Evolutionary conservation across 2,329 filamentous ascomycete genomes (phyloP).

Genomic region (Cryoendolithus antarcticus): DNA sequence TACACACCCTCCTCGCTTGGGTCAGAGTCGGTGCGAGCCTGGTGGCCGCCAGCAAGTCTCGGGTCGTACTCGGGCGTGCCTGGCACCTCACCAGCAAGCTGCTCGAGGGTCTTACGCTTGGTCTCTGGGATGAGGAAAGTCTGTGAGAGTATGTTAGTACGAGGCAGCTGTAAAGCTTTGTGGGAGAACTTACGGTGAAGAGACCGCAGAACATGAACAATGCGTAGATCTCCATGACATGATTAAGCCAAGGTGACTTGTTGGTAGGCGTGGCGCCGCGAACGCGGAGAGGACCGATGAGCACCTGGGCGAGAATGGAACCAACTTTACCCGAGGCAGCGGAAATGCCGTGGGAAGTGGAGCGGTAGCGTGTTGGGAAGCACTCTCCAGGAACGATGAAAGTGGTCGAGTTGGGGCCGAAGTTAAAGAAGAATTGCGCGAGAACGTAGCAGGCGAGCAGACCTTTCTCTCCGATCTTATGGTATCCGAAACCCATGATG

Average conservation of each 20-base stretch:
- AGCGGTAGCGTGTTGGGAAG: conserved; percentile 38
- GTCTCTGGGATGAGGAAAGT: conserved; percentile 65
- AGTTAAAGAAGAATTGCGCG: conserved; percentile 42
- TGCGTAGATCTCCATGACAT: conserved; percentile 66
- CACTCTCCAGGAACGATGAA: conserved; percentile 40
- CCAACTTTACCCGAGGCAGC: conserved; percentile 38
- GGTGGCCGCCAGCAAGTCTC: conserved; percentile 10
- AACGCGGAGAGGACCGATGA: conserved; percentile 38
- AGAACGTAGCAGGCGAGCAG: conserved; percentile 36
- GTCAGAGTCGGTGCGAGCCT: too few relatives aligned
- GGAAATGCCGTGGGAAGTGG: conserved; percentile 36
- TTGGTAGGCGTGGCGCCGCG: conserved; percentile 41
- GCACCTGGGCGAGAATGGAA: conserved; percentile 37
- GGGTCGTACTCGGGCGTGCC: conserved; percentile 41
- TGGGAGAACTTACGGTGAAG: conserved; percentile 30
- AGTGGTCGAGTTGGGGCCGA: conserved; percentile 39
- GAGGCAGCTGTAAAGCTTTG: too few relatives aligned
- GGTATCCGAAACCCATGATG: conserved; percentile 37
- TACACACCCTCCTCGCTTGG: too few relatives aligned
- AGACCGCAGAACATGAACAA: conserved; percentile 68
- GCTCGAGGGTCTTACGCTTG: conserved; percentile 54
- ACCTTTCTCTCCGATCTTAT: conserved; percentile 29
- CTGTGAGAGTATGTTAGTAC: too few relatives aligned
- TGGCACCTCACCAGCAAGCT: conserved; percentile 54
- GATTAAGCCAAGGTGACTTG: conserved; percentile 54